Evolutionary conservation across 768 basidiomycete species (phyloP), one percentile per base, ranked within the genome.

Genomic region (Mrakia blollopis): DNA sequence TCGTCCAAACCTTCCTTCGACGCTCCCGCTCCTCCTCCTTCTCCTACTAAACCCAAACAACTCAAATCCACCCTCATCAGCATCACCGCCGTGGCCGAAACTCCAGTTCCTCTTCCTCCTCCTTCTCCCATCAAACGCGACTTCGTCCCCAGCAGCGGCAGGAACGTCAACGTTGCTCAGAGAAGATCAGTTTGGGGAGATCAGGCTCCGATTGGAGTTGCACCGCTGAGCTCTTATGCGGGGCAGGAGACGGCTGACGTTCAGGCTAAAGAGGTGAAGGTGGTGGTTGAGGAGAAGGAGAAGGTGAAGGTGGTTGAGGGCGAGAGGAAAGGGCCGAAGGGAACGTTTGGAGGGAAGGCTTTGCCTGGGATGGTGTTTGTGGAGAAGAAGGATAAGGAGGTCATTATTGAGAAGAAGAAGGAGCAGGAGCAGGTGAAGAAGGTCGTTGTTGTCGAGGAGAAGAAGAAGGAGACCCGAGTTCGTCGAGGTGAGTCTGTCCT

Each of bases 151-250:
- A 44, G 14, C n/a, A n/a, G n/a, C n/a, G 14, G 44, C 44, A 14
- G 44, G 44, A 44, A 44, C 44, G 10, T 9, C 14, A 37, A 37
- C 28, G 44, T 71, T 14, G 47, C 70, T n/a, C 47, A 50, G n/a
- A 39, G 70, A 30, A 39, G n/a, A 7, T 71, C 70, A 28, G 44
- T 71, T 44, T 71, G 70, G 70, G 44, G 44, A 44, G 50, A 52
- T 52, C 70, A 71, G 28, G 13, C 47, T 30, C 50, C 70, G 16
- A 52, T 54, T 41, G 50, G 47, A 30, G 39, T 69, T 21, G 47
- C 47, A 9, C 67, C 44, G 67, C 21, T 69, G 30, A 44, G 44
- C 67, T 44, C 39, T 0, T 44, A 39, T 44, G 25, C 18, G 0
- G 41, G 37, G 23, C 30, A 44, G n/a, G 39, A 69, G 37, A 39